Evolutionary conservation across 805 yeast species (phyloP).

Genomic region (Candida glaebosa): DNA sequence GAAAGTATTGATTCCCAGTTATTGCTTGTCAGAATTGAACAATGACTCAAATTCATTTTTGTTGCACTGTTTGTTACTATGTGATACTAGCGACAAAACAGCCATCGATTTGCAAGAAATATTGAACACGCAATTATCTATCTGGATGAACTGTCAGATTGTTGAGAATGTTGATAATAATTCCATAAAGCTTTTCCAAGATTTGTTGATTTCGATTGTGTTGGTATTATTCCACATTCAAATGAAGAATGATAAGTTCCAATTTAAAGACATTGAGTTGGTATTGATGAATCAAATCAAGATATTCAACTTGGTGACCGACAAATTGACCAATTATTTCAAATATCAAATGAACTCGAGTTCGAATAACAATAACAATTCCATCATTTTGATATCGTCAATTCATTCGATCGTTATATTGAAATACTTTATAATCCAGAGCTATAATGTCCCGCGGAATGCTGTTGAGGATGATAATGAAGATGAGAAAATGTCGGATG

Average conservation of each 20-base stretch:
- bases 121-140: conserved; percentile 19
- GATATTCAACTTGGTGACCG: conserved; percentile 26
- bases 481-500: neutral
- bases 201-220: conserved; percentile 27
- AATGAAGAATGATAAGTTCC: conserved; percentile 10
- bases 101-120: conserved; percentile 7
- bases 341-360: neutral
- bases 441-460: neutral
- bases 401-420: conserved; percentile 29
- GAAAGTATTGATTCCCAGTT: conserved; percentile 34
- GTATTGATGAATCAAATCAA: conserved; percentile 30
- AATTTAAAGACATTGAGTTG: conserved; percentile 9
- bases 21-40: conserved; percentile 19
- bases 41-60: conserved; percentile 9
- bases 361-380: conserved; percentile 11
- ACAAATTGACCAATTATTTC: conserved; percentile 15
- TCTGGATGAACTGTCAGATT: conserved; percentile 19
- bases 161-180: conserved; percentile 8
- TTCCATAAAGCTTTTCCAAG: conserved; percentile 21
- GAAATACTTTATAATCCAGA: conserved; percentile 23
- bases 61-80: conserved; percentile 28
- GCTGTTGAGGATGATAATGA: neutral
- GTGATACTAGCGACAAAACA: conserved; percentile 15
- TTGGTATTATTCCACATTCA: conserved; percentile 21
- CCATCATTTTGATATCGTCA: conserved; percentile 22